Percentiles rank a stretch among this genome's conserved stretches.
These are phyloP conservation scores for Penicillium aurantiogriseum DNA, from an alignment of 2,329 filamentous ascomycete species.

Conservation along the genomic window DNA sequence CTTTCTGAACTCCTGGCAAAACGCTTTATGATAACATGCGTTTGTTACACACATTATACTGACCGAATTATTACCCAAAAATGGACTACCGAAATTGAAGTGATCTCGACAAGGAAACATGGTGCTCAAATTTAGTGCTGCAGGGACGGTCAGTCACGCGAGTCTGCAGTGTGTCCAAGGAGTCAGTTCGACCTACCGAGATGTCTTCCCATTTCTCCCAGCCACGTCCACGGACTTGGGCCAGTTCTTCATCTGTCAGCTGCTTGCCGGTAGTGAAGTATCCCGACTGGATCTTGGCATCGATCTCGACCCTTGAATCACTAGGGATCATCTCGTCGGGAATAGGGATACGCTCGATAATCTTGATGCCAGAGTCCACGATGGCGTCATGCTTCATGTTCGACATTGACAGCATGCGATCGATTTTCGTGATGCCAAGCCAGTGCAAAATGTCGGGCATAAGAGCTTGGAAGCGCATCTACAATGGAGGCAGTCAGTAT, in stretches of 20 bases:
- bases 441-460: slow-evolving; percentile 98
- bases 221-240: slow-evolving; percentile 80
- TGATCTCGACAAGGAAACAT: too few relatives aligned
- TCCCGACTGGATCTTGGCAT: slow-evolving; percentile 93
- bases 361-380: slow-evolving; percentile 60
- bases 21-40: background rate
- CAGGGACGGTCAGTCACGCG: background rate
- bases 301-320: slow-evolving; percentile 96
- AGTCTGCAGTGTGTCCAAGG: background rate
- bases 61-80: background rate
- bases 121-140: slow-evolving; percentile 18
- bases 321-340: slow-evolving; percentile 91
- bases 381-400: slow-evolving; percentile 63
- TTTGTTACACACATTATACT: background rate
- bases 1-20: background rate
- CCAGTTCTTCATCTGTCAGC: slow-evolving; percentile 82
- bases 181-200: slow-evolving; percentile 26
- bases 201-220: slow-evolving; percentile 71
- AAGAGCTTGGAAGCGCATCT: slow-evolving; percentile 95
- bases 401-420: slow-evolving; percentile 97
- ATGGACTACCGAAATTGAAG: background rate
- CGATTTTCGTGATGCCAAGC: slow-evolving; percentile 98
- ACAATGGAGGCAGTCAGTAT: slow-evolving; percentile 28
- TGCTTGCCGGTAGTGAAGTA: slow-evolving; percentile 85
- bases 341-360: slow-evolving; percentile 84